Evolutionary conservation across 2,329 filamentous ascomycete genomes (phyloP).

Genomic region (Claviceps sp.): DNA sequence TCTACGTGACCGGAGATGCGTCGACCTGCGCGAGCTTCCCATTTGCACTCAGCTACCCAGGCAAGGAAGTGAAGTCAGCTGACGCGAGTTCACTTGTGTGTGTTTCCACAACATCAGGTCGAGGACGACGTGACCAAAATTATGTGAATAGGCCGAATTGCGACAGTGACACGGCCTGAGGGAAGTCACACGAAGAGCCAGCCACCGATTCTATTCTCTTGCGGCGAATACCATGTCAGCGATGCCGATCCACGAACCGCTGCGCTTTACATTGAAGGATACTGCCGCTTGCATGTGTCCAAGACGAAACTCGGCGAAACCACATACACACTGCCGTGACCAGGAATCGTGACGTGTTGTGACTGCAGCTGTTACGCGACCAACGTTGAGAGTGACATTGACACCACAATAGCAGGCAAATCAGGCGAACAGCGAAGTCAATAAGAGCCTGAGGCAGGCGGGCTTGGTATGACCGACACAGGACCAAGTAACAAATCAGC

Average conservation of each 20-base stretch:
- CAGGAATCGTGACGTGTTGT: background rate
- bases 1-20: background rate
- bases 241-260: constrained; percentile 1
- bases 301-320: background rate
- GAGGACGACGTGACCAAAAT: constrained; percentile 85
- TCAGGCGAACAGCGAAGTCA: constrained; percentile 15
- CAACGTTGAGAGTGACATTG: constrained; percentile 17
- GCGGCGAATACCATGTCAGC: background rate
- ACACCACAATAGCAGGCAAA: constrained; percentile 17
- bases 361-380: constrained; percentile 1
- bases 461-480: constrained; percentile 14
- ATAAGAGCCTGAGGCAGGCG: constrained; percentile 15
- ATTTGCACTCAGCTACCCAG: constrained; percentile 3
- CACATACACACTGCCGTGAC: background rate
- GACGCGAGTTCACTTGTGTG: constrained; percentile 19
- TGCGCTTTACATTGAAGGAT: background rate
- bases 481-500: constrained; percentile 13
- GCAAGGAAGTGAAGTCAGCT: constrained; percentile 13
- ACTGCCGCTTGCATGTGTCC: background rate
- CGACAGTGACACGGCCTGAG: background rate
- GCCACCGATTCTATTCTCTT: background rate
- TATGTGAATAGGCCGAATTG: constrained; percentile 43
- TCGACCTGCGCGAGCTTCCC: background rate
- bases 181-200: background rate
- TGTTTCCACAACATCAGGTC: constrained; percentile 40